Evolutionary conservation across 495 filamentous ascomycete species (phyloP).

Genomic region (Glarea lozoyensis): DNA sequence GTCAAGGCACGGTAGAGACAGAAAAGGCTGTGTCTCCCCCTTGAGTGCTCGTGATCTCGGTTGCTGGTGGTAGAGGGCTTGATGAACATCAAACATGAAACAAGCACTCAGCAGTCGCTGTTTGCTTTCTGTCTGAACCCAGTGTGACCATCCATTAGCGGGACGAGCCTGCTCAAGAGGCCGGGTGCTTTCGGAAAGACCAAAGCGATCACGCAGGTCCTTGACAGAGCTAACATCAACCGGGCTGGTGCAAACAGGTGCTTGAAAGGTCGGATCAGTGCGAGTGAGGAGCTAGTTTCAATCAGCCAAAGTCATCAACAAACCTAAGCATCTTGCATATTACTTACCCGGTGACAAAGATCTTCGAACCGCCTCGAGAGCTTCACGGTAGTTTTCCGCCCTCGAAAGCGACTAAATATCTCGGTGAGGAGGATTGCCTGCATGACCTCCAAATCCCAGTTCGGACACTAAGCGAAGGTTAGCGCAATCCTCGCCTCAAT

Average conservation of each 20-base stretch:
- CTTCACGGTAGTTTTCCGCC: constrained; percentile 32
- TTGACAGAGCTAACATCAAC: background rate
- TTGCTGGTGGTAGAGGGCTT: constrained; percentile 40
- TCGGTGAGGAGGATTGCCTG: constrained; percentile 48
- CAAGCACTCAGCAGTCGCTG: constrained; percentile 41
- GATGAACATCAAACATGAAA: constrained; percentile 42
- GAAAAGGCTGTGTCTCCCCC: background rate
- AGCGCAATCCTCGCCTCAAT: constrained; percentile 5
- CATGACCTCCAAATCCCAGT: constrained; percentile 35
- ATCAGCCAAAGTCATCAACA: constrained; percentile 6
- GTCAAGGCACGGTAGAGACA: constrained; percentile 16
- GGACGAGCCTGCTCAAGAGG: too few species aligned
- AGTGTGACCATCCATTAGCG: constrained; percentile 41
- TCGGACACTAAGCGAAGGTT: constrained; percentile 6
- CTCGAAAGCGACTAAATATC: constrained; percentile 43
- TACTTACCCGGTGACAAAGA: constrained; percentile 43
- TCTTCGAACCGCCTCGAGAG: constrained; percentile 39
- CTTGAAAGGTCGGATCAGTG: background rate
- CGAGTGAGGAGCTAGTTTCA: constrained; percentile 5
- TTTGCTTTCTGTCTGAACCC: constrained; percentile 37
- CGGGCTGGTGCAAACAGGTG: background rate
- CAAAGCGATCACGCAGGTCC: constrained; percentile 9
- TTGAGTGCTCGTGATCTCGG: constrained; percentile 14
- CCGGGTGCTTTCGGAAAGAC: too few species aligned
- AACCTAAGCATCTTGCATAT: constrained; percentile 20